A percentile compares a stretch with the other conserved stretches of the same genome.
Conservation (phyloP, 2,329 filamentous ascomycete genomes). For the Fusarium continuum region DNA sequence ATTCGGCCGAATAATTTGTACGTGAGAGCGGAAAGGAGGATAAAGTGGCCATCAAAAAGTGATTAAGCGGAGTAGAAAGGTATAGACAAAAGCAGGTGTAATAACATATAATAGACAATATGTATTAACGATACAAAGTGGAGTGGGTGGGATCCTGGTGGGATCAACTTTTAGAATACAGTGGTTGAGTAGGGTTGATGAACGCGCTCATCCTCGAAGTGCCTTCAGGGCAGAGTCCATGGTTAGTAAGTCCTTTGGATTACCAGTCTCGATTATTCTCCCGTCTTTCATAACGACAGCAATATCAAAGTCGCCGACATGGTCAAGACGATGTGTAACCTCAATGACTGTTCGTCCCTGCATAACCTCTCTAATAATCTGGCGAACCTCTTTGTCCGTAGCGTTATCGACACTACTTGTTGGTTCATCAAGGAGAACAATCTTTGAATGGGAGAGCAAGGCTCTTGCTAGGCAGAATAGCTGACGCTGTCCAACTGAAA, state of each 20-base stretch:
- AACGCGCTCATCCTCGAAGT: background rate
- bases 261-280: conserved; percentile 39
- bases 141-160: no score
- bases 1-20: conserved; percentile 66
- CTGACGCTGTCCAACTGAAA: conserved; percentile 58
- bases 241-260: conserved; percentile 38
- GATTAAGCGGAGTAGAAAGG: background rate
- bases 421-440: conserved; percentile 48
- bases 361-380: conserved; percentile 34
- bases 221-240: conserved; percentile 5
- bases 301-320: conserved; percentile 41
- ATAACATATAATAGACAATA: conserved; percentile 24
- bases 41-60: conserved; percentile 56
- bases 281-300: conserved; percentile 45
- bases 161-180: background rate
- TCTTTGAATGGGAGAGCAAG: conserved; percentile 45
- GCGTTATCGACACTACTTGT: conserved; percentile 46
- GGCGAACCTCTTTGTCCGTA: conserved; percentile 43
- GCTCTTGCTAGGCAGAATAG: conserved; percentile 59
- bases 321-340: conserved; percentile 45
- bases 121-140: no score
- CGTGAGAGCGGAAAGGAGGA: conserved; percentile 58
- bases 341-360: conserved; percentile 42
- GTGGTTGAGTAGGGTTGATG: background rate
- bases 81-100: conserved; percentile 26